Conservation (phyloP, 352 stramenopile species). For the Lagenidium sp. region DNA sequence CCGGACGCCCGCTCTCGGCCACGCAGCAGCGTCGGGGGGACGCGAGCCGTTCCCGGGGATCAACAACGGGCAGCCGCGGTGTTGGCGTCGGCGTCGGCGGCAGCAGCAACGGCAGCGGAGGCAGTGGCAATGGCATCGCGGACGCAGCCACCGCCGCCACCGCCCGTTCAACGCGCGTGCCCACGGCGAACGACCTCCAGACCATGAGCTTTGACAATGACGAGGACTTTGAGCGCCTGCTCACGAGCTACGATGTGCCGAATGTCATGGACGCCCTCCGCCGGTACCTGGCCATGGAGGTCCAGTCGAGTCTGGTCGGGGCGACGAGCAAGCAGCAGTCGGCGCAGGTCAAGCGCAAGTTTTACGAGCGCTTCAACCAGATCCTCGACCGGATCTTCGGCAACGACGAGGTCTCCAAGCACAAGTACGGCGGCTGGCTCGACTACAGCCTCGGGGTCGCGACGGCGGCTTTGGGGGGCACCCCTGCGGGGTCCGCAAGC, state of each 20-base stretch:
- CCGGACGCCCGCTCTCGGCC: too few relatives aligned
- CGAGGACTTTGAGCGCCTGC: conserved; percentile 54
- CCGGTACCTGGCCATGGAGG: conserved; percentile 57
- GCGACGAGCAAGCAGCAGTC: conserved; percentile 64
- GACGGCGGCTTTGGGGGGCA: not conserved
- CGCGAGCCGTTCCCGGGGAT: not conserved
- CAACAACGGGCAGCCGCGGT: conserved; percentile 1
- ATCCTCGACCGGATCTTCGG: conserved; percentile 74
- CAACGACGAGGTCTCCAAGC: conserved; percentile 60
- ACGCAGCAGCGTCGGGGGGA: too few relatives aligned
- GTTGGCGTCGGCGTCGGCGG: too few relatives aligned
- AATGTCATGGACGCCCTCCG: conserved; percentile 47
- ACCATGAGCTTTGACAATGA: conserved; percentile 42
- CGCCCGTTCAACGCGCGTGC: too few relatives aligned
- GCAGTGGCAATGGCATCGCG: not conserved
- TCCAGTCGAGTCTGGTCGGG: conserved; percentile 44
- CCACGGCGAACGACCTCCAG: conserved; percentile 9
- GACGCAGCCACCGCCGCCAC: conserved; percentile 5
- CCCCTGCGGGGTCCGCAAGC: conserved; percentile 3
- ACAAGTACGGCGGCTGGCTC: conserved; percentile 76
- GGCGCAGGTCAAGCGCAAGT: conserved; percentile 67
- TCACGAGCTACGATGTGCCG: conserved; percentile 60
- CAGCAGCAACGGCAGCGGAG: too few relatives aligned
- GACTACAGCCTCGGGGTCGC: conserved; percentile 63
- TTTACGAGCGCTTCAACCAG: conserved; percentile 85